phyloP scores from a whole-genome alignment of 345 rosid genomes.

The Eucalyptus pauciflora region DNA sequence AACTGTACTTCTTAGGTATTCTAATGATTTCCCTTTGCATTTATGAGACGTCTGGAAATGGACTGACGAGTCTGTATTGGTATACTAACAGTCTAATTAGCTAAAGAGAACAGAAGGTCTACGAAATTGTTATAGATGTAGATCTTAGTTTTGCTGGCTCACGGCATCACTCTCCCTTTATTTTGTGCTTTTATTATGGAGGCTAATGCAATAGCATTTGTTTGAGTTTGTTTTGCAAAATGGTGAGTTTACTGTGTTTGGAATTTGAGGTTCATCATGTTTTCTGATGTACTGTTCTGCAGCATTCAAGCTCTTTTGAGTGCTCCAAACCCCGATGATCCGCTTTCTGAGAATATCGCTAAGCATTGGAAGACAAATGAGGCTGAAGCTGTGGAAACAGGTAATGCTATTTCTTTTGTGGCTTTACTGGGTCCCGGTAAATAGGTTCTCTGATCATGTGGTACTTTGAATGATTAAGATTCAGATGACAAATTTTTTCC shows the following conservation, averaged over 20 bases:
- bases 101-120: background rate
- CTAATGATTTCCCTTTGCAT: background rate
- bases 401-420: background rate
- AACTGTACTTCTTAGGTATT: conserved; percentile 46
- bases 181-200: background rate
- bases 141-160: background rate
- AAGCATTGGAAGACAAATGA: conserved; percentile 62
- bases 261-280: background rate
- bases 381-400: conserved; percentile 57
- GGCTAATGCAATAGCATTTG: background rate
- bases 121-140: background rate
- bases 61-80: background rate
- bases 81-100: background rate
- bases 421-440: background rate
- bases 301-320: conserved; percentile 61
- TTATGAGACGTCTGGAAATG: background rate
- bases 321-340: conserved; percentile 60
- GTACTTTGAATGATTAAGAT: background rate
- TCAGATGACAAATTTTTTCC: background rate
- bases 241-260: background rate
- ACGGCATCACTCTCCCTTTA: background rate
- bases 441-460: background rate
- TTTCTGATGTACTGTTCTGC: background rate
- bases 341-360: conserved; percentile 54
- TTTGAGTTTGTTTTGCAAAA: background rate